Percentiles rank a stretch among this genome's conserved stretches.
Conservation (phyloP, 768 basidiomycete genomes). For the Boletellus ananas region DNA sequence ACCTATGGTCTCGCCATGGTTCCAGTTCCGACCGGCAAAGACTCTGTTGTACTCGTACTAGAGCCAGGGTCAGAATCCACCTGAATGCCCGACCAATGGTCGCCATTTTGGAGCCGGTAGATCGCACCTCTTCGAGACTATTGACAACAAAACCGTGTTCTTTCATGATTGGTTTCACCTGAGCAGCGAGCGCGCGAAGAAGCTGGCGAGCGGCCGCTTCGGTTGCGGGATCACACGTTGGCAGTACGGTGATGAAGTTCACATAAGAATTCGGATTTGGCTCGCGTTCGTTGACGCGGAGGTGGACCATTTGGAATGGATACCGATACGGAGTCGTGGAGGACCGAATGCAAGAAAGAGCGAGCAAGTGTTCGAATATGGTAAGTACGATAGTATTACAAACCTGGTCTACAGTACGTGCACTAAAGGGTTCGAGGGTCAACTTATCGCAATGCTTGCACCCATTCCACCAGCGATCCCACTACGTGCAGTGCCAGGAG, state of each 20-base stretch:
- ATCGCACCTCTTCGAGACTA: conserved; percentile 72
- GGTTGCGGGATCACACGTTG: conserved; percentile 36
- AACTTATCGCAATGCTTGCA: conserved; percentile 21
- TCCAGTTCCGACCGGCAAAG: conserved; percentile 85
- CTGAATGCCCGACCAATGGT: background rate
- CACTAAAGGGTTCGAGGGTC: background rate
- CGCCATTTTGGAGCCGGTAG: background rate
- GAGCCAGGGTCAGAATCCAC: background rate
- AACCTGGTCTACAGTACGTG: background rate
- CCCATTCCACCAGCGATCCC: conserved; percentile 19
- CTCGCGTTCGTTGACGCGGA: conserved; percentile 65
- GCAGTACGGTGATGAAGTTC: conserved; percentile 70
- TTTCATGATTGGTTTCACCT: conserved; percentile 83
- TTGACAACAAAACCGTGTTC: conserved; percentile 71
- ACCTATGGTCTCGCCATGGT: conserved; percentile 78
- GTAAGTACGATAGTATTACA: background rate
- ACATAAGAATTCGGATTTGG: conserved; percentile 71
- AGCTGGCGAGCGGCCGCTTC: conserved; percentile 68
- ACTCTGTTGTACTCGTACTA: conserved; percentile 78
- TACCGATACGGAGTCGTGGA: background rate
- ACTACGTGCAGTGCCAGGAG: conserved; percentile 18
- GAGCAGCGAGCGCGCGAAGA: conserved; percentile 75
- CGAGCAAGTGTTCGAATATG: background rate
- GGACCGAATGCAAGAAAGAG: background rate
- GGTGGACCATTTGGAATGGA: conserved; percentile 52